A percentile compares a stretch with the other conserved stretches of the same genome.
Conservation (phyloP, 176 grass and related monocot genomes). For the Poa pratensis region DNA sequence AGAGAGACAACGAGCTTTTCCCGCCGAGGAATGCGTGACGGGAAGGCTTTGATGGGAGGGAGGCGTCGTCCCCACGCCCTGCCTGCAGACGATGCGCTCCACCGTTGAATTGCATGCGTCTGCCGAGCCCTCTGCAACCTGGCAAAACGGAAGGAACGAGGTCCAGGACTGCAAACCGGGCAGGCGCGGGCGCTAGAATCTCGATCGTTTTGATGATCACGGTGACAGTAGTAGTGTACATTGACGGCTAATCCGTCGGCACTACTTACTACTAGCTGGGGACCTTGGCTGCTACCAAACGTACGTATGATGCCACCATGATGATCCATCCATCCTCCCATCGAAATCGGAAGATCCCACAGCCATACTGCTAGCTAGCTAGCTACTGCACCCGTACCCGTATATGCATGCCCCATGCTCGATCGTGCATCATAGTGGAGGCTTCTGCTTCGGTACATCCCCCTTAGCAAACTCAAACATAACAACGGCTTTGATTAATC, state of each 20-base stretch:
- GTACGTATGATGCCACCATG: too few species aligned
- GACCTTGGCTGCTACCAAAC: neutral
- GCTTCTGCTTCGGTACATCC: too few species aligned
- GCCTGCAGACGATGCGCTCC: neutral
- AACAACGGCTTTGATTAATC: too few species aligned
- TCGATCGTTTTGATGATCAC: neutral
- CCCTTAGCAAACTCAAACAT: too few species aligned
- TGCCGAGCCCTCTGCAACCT: neutral
- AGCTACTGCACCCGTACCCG: too few species aligned
- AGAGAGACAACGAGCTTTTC: conserved; percentile 40
- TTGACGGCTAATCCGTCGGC: conserved; percentile 15
- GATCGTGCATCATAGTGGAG: too few species aligned
- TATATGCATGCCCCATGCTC: too few species aligned
- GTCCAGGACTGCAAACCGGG: conserved; percentile 11
- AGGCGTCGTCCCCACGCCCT: neutral
- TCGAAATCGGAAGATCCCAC: too few species aligned
- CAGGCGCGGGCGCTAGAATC: neutral
- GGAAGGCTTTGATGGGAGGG: conserved; percentile 45
- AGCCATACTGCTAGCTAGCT: too few species aligned
- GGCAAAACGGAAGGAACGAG: conserved; percentile 59
- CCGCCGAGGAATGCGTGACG: conserved; percentile 61
- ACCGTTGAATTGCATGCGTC: conserved; percentile 27
- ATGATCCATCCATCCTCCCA: too few species aligned
- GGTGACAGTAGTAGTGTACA: neutral
- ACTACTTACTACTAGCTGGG: neutral